These are phyloP conservation scores for Pseudogymnoascus sp. DNA, from an alignment of 2,329 filamentous ascomycete genomes.

Conservation along the genomic window DNA sequence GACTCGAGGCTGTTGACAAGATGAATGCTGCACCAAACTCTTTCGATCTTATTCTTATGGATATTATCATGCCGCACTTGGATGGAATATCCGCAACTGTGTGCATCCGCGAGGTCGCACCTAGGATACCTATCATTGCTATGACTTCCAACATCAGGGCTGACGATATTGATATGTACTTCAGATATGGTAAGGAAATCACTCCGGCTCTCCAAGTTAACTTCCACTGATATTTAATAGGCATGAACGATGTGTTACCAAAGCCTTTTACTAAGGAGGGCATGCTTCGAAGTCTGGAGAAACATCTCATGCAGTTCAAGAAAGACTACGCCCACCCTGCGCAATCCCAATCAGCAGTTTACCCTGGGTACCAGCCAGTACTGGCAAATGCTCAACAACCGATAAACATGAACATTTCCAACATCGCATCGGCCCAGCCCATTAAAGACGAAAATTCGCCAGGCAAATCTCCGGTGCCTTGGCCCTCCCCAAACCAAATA, in stretches of 20 bases:
- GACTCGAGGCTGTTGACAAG: constrained; percentile 83
- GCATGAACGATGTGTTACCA: constrained; percentile 94
- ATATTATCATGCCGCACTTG: constrained; percentile 94
- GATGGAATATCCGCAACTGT: constrained; percentile 93
- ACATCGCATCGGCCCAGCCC: constrained; percentile 21
- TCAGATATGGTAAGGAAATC: constrained; percentile 71
- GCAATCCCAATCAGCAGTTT: constrained; percentile 17
- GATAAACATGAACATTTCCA: constrained; percentile 24
- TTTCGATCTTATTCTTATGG: constrained; percentile 71
- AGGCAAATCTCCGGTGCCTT: constrained; percentile 27
- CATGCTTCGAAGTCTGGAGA: constrained; percentile 77
- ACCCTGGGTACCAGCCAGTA: constrained; percentile 14
- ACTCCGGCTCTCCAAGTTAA: constrained; percentile 12
- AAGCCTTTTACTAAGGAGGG: constrained; percentile 93
- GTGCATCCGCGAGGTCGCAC: constrained; percentile 80
- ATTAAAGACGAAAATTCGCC: constrained; percentile 28
- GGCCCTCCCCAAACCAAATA: constrained; percentile 27
- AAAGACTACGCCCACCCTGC: constrained; percentile 39
- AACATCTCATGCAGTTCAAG: constrained; percentile 77
- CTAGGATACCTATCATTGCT: constrained; percentile 79
- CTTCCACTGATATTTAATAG: constrained; percentile 37
- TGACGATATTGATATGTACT: constrained; percentile 95
- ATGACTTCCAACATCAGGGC: constrained; percentile 98
- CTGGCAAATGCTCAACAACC: constrained; percentile 18
- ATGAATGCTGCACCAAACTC: constrained; percentile 46